phyloP scores from a whole-genome alignment of 2,329 filamentous ascomycete species.

The Hypoxylon sp. region DNA sequence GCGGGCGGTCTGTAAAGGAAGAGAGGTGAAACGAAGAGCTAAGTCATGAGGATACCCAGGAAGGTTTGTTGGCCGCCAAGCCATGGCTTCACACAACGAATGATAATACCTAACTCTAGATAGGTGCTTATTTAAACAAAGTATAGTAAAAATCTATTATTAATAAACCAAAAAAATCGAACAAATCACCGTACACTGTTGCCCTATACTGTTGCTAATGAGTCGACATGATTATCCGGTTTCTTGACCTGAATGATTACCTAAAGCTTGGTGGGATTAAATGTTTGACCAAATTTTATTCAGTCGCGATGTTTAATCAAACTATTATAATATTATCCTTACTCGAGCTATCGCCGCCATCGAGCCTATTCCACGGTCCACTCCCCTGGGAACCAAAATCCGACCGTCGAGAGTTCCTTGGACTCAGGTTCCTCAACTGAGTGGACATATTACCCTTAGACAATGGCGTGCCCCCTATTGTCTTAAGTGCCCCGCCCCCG shows the following conservation, averaged over 20 bases:
- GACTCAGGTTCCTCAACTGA: slow-evolving; percentile 21
- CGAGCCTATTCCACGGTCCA: slow-evolving; percentile 22
- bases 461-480: slow-evolving; percentile 26
- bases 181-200: not conserved
- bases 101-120: not conserved
- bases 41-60: not conserved
- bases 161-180: not conserved
- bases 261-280: not conserved
- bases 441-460: slow-evolving; percentile 14
- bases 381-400: slow-evolving; percentile 18
- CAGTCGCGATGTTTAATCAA: not conserved
- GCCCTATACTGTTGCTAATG: not conserved
- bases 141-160: not conserved
- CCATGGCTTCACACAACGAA: not conserved
- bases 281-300: slow-evolving; percentile 5
- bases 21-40: not conserved
- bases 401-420: slow-evolving; percentile 14
- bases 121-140: not conserved
- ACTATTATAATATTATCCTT: slow-evolving; percentile 21
- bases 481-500: slow-evolving; percentile 7
- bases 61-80: not conserved
- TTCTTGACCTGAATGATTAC: not conserved
- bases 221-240: not conserved
- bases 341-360: slow-evolving; percentile 16
- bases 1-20: not conserved